Percentiles rank a stretch among this genome's conserved stretches.
These are phyloP conservation scores for Blastomyces emzantsi DNA, from an alignment of 2,329 filamentous ascomycete species.

Conservation along the genomic window DNA sequence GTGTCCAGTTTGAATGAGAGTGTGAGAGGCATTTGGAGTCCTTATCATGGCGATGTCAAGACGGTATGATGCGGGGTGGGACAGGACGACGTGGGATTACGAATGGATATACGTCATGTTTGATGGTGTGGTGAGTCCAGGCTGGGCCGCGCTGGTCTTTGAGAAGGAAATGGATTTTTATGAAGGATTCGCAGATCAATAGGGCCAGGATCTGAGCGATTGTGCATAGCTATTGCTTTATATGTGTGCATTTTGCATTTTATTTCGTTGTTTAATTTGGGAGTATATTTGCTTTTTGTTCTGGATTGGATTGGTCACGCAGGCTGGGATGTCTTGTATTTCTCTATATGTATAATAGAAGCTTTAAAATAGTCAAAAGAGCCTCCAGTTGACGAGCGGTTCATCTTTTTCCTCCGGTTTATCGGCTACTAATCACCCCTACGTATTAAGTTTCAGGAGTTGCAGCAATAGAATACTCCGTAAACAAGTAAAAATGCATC, in stretches of 20 bases:
- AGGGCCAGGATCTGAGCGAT: not conserved
- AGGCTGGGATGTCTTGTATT: not conserved
- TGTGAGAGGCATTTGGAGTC: conserved; percentile 57
- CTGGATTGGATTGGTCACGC: not conserved
- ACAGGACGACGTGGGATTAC: conserved; percentile 5
- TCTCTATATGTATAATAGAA: conserved; percentile 4
- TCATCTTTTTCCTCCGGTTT: not conserved
- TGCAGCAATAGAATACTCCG: not conserved
- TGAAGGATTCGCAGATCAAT: not conserved
- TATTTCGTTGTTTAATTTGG: conserved; percentile 6
- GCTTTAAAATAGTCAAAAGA: not conserved
- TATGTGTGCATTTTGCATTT: not conserved
- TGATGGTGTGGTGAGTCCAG: not conserved
- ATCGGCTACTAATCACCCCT: not conserved
- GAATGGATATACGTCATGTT: not conserved
- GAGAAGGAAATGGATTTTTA: not conserved
- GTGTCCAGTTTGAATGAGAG: conserved; percentile 55
- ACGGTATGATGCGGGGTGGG: conserved; percentile 32
- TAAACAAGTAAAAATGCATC: not conserved
- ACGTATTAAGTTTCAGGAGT: not conserved
- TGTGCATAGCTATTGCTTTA: not conserved
- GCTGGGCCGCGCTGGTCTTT: not conserved
- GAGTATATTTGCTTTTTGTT: conserved; percentile 8
- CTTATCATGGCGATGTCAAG: conserved; percentile 50
- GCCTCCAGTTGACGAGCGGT: not conserved